phyloP scores from a whole-genome alignment of 1,284 basidiomycete genomes.

The Apiotrichum gamsii region DNA sequence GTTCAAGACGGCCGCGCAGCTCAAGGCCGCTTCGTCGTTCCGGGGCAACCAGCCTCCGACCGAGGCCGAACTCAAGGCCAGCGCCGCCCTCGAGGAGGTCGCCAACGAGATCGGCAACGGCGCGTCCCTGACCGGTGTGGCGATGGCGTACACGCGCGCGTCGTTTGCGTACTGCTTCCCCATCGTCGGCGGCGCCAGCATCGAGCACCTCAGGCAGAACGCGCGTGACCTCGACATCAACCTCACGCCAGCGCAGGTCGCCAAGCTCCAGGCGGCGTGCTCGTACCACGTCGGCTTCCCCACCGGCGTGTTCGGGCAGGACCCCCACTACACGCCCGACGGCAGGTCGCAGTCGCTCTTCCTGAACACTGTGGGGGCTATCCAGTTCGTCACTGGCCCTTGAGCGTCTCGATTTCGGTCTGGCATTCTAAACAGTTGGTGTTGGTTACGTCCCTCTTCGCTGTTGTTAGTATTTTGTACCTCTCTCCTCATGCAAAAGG shows the following conservation, averaged over 20 bases:
- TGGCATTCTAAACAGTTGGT: too few relatives aligned
- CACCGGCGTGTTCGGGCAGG: conserved; percentile 24
- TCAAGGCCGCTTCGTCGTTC: conserved; percentile 29
- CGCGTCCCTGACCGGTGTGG: conserved; percentile 28
- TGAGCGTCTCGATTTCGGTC: too few relatives aligned
- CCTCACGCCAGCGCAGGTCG: conserved; percentile 40
- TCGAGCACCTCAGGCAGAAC: conserved; percentile 36
- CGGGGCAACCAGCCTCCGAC: conserved; percentile 17
- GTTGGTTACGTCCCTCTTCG: too few relatives aligned
- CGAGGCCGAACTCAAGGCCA: conserved; percentile 15
- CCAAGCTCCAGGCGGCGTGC: conserved; percentile 34
- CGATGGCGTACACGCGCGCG: conserved; percentile 27
- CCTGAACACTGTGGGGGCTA: conserved; percentile 6
- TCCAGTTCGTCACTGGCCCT: background rate
- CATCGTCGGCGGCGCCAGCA: conserved; percentile 45
- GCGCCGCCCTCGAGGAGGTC: conserved; percentile 37
- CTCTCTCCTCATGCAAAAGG: too few relatives aligned
- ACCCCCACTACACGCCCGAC: conserved; percentile 17
- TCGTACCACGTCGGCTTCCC: conserved; percentile 41
- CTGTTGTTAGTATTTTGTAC: too few relatives aligned
- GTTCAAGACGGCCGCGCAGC: conserved; percentile 44
- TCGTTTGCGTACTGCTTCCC: conserved; percentile 22
- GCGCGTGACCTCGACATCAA: conserved; percentile 42
- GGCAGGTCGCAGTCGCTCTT: conserved; percentile 9
- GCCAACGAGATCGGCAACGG: conserved; percentile 44